These are phyloP conservation scores for Candida tammaniensis DNA, from an alignment of 805 yeast genomes.

Conservation along the genomic window DNA sequence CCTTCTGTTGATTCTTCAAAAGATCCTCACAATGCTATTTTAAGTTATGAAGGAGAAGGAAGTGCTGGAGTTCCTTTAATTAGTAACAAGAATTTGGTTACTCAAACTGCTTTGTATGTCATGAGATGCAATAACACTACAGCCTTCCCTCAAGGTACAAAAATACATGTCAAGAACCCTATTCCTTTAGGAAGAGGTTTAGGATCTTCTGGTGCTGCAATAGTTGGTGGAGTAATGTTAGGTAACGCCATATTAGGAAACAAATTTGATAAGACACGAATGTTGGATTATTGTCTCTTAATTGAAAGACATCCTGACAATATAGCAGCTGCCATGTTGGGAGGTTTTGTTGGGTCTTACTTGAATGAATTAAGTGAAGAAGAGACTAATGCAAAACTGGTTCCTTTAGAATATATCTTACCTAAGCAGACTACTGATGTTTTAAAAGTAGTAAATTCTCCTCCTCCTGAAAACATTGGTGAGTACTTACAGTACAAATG, in stretches of 20 bases:
- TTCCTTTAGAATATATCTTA: slow-evolving; percentile 81
- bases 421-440: slow-evolving; percentile 72
- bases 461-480: slow-evolving; percentile 85
- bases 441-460: slow-evolving; percentile 27
- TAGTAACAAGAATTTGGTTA: slow-evolving; percentile 80
- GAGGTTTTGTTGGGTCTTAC: slow-evolving; percentile 96
- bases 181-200: slow-evolving; percentile 96
- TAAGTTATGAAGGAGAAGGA: slow-evolving; percentile 79
- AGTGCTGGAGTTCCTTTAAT: slow-evolving; percentile 73
- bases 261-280: slow-evolving; percentile 69
- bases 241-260: slow-evolving; percentile 83
- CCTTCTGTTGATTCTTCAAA: slow-evolving; percentile 40
- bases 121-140: slow-evolving; percentile 77
- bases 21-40: slow-evolving; percentile 66
- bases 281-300: slow-evolving; percentile 93
- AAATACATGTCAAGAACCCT: slow-evolving; percentile 78
- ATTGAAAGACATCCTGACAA: slow-evolving; percentile 98
- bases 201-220: slow-evolving; percentile 98
- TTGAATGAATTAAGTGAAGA: slow-evolving; percentile 72
- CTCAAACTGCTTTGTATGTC: slow-evolving; percentile 90
- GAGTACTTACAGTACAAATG: slow-evolving; percentile 82
- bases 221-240: slow-evolving; percentile 91
- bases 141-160: slow-evolving; percentile 81
- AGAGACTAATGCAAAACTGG: slow-evolving; percentile 64
- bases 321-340: slow-evolving; percentile 98